phyloP scores from a whole-genome alignment of 2,329 filamentous ascomycete species.

The Sphaerulina musiva region DNA sequence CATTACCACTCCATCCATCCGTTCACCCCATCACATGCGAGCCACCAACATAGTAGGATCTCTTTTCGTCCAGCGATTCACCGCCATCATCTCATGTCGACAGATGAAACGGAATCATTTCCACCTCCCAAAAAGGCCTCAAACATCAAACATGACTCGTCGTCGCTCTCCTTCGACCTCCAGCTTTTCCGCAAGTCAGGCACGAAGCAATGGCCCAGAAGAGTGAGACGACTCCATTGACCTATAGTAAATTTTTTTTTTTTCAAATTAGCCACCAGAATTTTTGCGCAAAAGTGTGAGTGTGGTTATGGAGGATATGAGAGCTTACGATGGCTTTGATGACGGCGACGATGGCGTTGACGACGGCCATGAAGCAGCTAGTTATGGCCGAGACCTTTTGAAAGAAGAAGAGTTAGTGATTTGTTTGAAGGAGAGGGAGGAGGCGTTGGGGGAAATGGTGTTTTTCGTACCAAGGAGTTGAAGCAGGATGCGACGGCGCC shows the following conservation, averaged over 20 bases:
- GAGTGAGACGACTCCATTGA: conserved; percentile 41
- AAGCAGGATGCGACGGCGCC: conserved; percentile 59
- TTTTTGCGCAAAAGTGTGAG: no score
- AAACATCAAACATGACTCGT: conserved; percentile 31
- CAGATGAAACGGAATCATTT: no score
- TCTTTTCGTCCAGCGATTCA: no score
- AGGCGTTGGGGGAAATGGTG: no score
- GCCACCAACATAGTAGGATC: no score
- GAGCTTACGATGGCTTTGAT: conserved; percentile 43
- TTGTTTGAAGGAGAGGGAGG: no score
- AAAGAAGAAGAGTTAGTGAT: no score
- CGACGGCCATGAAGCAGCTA: conserved; percentile 35
- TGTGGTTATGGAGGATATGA: no score
- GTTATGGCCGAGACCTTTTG: conserved; percentile 39
- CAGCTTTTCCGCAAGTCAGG: conserved; percentile 44
- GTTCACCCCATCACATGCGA: background rate
- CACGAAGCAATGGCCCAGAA: conserved; percentile 46
- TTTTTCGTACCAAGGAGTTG: conserved; percentile 27
- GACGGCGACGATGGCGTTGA: conserved; percentile 43
- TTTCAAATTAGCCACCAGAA: no score
- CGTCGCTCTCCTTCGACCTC: conserved; percentile 32
- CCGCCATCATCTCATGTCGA: background rate
- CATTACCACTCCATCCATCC: background rate
- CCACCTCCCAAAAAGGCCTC: no score
- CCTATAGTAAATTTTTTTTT: no score